phyloP scores from a whole-genome alignment of 352 stramenopile species.

The Bremia lactucae region DNA sequence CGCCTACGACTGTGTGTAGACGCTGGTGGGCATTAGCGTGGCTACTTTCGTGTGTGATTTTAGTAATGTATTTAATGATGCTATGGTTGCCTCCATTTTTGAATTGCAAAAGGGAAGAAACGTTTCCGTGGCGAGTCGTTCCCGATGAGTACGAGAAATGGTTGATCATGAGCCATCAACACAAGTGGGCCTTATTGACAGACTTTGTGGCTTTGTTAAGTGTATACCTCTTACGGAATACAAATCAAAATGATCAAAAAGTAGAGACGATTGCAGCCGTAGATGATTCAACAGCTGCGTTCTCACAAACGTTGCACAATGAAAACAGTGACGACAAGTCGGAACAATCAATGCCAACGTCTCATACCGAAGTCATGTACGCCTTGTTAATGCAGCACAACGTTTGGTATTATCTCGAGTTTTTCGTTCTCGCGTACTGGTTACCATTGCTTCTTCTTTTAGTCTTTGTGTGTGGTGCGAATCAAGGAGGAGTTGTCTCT shows the following conservation, averaged over 20 bases:
- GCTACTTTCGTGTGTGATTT: slow-evolving; percentile 52
- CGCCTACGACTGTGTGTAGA: slow-evolving; percentile 35
- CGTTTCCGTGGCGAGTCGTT: slow-evolving; percentile 43
- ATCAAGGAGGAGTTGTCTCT: slow-evolving; percentile 58
- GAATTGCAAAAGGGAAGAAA: slow-evolving; percentile 46
- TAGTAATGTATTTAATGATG: slow-evolving; percentile 61
- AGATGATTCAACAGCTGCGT: slow-evolving; percentile 14
- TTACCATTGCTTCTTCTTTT: slow-evolving; percentile 58
- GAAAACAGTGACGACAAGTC: slow-evolving; percentile 3
- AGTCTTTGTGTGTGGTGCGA: slow-evolving; percentile 63
- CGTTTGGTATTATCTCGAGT: slow-evolving; percentile 62
- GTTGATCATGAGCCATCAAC: slow-evolving; percentile 52
- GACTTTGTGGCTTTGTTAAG: slow-evolving; percentile 65
- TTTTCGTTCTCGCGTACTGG: slow-evolving; percentile 48
- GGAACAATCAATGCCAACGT: not conserved
- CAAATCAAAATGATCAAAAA: slow-evolving; percentile 24
- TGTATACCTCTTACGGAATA: slow-evolving; percentile 59
- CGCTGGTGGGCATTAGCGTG: slow-evolving; percentile 45
- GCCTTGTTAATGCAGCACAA: slow-evolving; percentile 47
- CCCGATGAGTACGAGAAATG: slow-evolving; percentile 50
- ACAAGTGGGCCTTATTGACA: slow-evolving; percentile 67
- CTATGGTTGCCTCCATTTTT: slow-evolving; percentile 58
- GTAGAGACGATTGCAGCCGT: slow-evolving; percentile 24
- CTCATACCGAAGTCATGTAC: slow-evolving; percentile 29
- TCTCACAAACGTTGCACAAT: slow-evolving; percentile 4